Evolutionary conservation across 1,139 yeast genomes (phyloP).

Genomic region (Lodderomyces oxycetoniae): DNA sequence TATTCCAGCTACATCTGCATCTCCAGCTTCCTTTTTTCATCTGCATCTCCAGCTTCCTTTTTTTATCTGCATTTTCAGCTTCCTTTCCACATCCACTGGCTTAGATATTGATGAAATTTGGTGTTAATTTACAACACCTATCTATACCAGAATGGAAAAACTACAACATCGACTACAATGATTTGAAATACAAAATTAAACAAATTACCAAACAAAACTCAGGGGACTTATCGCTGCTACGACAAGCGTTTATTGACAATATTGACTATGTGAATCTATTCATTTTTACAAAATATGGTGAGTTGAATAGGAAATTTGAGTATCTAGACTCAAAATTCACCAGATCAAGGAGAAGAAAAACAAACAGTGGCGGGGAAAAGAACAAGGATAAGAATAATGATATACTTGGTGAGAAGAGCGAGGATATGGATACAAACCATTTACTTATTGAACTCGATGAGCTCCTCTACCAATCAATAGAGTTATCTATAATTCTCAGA

Average conservation of each 20-base stretch:
- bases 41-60: no score
- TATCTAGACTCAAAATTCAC: constrained; percentile 18
- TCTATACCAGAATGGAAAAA: constrained; percentile 88
- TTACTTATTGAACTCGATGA: constrained; percentile 23
- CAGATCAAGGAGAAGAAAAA: constrained; percentile 1
- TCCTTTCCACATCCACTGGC: background rate
- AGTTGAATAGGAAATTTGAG: constrained; percentile 36
- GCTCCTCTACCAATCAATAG: constrained; percentile 35
- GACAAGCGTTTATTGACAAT: constrained; percentile 39
- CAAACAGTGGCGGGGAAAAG: constrained; percentile 1
- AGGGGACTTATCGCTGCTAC: constrained; percentile 19
- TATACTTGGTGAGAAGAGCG: no score
- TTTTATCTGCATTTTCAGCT: no score
- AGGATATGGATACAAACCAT: constrained; percentile 5
- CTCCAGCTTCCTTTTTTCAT: no score
- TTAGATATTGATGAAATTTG: constrained; percentile 68
- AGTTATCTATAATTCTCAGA: constrained; percentile 58
- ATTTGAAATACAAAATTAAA: constrained; percentile 59
- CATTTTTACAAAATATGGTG: constrained; percentile 63
- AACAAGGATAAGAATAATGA: no score
- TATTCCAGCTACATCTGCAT: no score
- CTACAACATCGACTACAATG: constrained; percentile 79
- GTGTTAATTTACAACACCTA: constrained; percentile 64
- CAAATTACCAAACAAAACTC: constrained; percentile 12
- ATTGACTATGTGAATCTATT: constrained; percentile 55